Evolutionary conservation across 73 alveolate species (phyloP).

Genomic region (Uronychia setigera): DNA sequence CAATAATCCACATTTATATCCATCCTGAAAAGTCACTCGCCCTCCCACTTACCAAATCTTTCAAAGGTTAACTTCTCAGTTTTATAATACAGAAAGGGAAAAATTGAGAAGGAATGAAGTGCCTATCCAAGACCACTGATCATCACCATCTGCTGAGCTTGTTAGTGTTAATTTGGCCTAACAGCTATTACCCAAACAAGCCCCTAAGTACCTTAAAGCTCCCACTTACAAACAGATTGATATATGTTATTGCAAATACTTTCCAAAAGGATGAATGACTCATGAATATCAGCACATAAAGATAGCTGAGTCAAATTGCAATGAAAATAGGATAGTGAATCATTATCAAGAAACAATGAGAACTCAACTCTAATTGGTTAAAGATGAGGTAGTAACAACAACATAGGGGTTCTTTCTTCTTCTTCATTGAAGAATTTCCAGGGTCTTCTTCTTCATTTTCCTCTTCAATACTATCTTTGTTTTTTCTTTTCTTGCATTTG

Average conservation of each 20-base stretch:
- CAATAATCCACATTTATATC: neutral
- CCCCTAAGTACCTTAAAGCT: neutral
- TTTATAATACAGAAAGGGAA: neutral
- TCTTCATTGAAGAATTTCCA: no score
- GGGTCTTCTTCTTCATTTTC: neutral
- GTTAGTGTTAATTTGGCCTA: neutral
- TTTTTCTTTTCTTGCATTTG: neutral
- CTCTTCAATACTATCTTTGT: neutral
- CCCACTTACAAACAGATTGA: neutral
- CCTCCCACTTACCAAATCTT: neutral
- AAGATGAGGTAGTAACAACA: neutral
- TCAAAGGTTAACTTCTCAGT: neutral
- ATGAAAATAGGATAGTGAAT: neutral
- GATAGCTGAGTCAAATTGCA: neutral
- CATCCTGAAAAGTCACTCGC: neutral
- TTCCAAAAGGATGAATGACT: neutral
- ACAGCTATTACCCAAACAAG: neutral
- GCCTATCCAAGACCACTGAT: neutral
- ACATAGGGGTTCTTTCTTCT: neutral
- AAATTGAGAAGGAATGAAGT: neutral
- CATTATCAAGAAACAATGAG: neutral
- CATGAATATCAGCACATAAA: neutral
- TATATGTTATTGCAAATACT: neutral
- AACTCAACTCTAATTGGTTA: neutral
- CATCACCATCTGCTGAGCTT: neutral